phyloP scores from a whole-genome alignment of 495 filamentous ascomycete species.

The Hapsidospora chrysogenum region DNA sequence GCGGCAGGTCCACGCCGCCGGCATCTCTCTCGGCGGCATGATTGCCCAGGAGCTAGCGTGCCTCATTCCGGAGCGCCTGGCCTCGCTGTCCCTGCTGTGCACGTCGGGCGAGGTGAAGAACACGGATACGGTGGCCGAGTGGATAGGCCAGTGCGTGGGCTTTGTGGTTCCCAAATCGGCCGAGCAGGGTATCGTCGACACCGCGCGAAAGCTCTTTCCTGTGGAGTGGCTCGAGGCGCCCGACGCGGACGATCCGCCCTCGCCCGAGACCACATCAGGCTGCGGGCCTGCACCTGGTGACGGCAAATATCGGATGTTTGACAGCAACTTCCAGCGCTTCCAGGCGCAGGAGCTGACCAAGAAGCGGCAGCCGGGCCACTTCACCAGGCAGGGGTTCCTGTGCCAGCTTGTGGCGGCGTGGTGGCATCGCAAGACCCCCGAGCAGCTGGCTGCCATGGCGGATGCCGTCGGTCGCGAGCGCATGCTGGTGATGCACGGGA shows the following conservation, averaged over 20 bases:
- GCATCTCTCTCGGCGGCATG: constrained; percentile 72
- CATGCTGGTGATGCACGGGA: constrained; percentile 62
- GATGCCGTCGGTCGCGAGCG: constrained; percentile 51
- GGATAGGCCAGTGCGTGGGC: constrained; percentile 47
- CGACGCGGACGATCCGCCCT: constrained; percentile 35
- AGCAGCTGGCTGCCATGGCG: constrained; percentile 44
- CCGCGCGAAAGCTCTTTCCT: constrained; percentile 44
- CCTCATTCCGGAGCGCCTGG: constrained; percentile 43
- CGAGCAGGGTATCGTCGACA: constrained; percentile 28
- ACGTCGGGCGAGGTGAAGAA: constrained; percentile 58
- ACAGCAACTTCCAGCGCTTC: constrained; percentile 62
- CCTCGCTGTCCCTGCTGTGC: constrained; percentile 49
- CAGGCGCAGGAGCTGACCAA: constrained; percentile 60
- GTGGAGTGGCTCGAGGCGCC: constrained; percentile 38
- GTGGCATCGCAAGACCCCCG: constrained; percentile 56
- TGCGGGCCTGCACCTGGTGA: constrained; percentile 9
- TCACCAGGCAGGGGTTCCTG: constrained; percentile 50
- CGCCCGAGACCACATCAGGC: constrained; percentile 8
- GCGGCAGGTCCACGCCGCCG: constrained; percentile 50
- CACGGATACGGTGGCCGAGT: constrained; percentile 35
- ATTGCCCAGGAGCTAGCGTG: constrained; percentile 67
- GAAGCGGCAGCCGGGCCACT: constrained; percentile 32
- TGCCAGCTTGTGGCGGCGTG: constrained; percentile 62
- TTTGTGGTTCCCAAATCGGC: constrained; percentile 54
- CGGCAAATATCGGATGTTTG: constrained; percentile 33